Conservation (phyloP, 331 rosid species). For the Spiraea crenata region DNA sequence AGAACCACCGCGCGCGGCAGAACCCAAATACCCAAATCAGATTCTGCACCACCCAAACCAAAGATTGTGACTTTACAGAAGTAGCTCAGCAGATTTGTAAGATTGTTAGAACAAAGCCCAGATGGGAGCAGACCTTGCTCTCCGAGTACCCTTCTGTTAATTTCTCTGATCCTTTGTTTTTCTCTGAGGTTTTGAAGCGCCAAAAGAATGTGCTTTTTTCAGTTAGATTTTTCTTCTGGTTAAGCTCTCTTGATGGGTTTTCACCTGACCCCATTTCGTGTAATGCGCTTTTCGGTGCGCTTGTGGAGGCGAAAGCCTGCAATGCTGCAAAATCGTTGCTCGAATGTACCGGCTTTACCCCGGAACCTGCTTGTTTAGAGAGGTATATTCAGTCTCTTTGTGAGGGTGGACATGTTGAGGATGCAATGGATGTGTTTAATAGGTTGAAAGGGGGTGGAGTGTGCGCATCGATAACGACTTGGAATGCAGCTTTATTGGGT, state of each 20-base stretch:
- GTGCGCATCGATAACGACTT: constrained; percentile 47
- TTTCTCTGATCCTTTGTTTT: constrained; percentile 50
- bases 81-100: constrained; percentile 45
- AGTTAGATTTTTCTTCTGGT: constrained; percentile 69
- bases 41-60: constrained; percentile 32
- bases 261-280: constrained; percentile 45
- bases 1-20: constrained; percentile 13
- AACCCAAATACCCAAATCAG: constrained; percentile 38
- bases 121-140: constrained; percentile 65
- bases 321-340: constrained; percentile 52
- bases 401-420: constrained; percentile 54
- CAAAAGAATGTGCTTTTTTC: constrained; percentile 56
- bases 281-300: constrained; percentile 45
- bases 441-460: constrained; percentile 41
- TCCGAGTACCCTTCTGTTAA: constrained; percentile 58
- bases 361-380: constrained; percentile 48
- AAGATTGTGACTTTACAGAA: constrained; percentile 32
- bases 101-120: constrained; percentile 53
- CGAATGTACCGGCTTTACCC: constrained; percentile 40
- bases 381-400: constrained; percentile 44
- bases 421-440: constrained; percentile 47
- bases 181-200: constrained; percentile 44
- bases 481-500: constrained; percentile 50
- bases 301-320: constrained; percentile 60
- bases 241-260: constrained; percentile 46